These are phyloP conservation scores for Wickerhamia fluorescens DNA, from an alignment of 805 yeast genomes.

Conservation along the genomic window DNA sequence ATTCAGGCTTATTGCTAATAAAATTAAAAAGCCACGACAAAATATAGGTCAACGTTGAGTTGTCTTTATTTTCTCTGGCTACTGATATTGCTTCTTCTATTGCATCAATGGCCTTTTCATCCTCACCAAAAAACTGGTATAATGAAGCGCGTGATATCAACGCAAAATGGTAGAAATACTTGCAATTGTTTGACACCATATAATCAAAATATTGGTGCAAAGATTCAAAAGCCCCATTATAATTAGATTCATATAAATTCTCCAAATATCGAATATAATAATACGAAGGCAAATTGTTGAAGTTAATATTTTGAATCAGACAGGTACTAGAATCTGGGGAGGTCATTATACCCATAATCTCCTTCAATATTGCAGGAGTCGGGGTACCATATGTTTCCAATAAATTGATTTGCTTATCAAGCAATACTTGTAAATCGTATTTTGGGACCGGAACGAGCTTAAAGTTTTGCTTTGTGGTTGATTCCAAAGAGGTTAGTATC, in stretches of 20 bases:
- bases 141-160: constrained; percentile 63
- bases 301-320: constrained; percentile 24
- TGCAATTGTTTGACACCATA: constrained; percentile 60
- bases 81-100: constrained; percentile 83
- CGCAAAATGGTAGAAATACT: constrained; percentile 69
- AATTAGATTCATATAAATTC: constrained; percentile 50
- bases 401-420: constrained; percentile 47
- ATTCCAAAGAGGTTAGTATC: neutral
- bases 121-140: constrained; percentile 62
- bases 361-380: constrained; percentile 37
- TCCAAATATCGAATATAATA: constrained; percentile 59
- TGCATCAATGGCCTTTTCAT: constrained; percentile 64
- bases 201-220: constrained; percentile 66
- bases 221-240: constrained; percentile 45
- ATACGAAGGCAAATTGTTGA: constrained; percentile 29
- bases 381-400: constrained; percentile 47
- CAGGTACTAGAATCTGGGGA: constrained; percentile 33
- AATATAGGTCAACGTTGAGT: constrained; percentile 61
- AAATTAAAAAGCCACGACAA: constrained; percentile 71
- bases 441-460: constrained; percentile 38
- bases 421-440: constrained; percentile 41
- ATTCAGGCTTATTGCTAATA: constrained; percentile 58
- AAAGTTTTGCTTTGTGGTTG: neutral
- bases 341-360: constrained; percentile 40
- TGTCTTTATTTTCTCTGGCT: constrained; percentile 80